Evolutionary conservation across 164 flowering plant species (phyloP), one percentile per base, ranked within the genome.

Genomic region (Vitis amurensis): DNA sequence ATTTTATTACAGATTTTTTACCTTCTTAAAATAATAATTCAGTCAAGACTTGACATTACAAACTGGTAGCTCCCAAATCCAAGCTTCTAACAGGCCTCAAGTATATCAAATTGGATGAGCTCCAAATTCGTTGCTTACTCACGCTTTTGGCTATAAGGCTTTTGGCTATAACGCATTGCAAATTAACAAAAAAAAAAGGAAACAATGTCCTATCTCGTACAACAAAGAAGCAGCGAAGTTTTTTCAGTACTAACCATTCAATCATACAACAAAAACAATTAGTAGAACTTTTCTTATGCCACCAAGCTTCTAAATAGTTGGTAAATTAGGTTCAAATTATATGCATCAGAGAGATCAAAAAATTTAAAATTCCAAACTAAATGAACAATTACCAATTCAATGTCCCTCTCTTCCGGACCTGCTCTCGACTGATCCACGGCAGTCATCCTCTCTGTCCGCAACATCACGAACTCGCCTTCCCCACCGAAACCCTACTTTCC

Each of bases 361-460:
- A n/a, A 55, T 55, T 47, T 3, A 51, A 50, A 63, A 12, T 11
- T 13, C 44, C 2, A 44, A 16, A 47, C 29, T 12, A n/a, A n/a
- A 29, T 53, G 59, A 3, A 31, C 51, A 17, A 10, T 70, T 76
- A 86, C 92, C 88, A 86, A 86, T 66, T 88, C 92, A 59, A 86
- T 77, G 81, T 88, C 92, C 67, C 92, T 82, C 61, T 88, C 92
- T 3, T 76, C 82, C 8, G 80, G 75, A 12, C 80, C 86, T 53
- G 80, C 74, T 57, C 87, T 72, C 7, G 72, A 74, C 71, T 69
- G 80, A 73, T 86, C 71, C 57, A 23, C 86, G 62, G 83, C 64
- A 59, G 76, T 64, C 88, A 80, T 80, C 67, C 71, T 81, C 73
- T 78, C 84, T 77, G 70, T 72, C 58, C 65, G 58, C 63, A 74